phyloP scores from a whole-genome alignment of 129 eudicot genomes.

The Centaurea solstitialis region DNA sequence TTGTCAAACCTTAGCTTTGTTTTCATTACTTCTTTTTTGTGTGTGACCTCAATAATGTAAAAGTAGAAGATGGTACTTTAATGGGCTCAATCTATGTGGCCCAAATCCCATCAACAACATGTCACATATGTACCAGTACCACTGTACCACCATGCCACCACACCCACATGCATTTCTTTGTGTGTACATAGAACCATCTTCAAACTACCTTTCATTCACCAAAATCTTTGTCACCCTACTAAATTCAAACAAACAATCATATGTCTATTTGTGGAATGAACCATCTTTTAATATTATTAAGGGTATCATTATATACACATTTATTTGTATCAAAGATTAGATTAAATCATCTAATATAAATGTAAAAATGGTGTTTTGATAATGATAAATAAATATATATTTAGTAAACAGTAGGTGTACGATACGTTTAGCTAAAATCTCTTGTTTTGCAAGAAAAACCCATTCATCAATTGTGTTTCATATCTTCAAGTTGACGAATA shows the following conservation, averaged over 20 bases:
- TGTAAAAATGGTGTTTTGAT: neutral
- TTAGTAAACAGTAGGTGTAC: neutral
- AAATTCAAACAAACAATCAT: neutral
- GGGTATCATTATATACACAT: neutral
- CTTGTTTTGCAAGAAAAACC: neutral
- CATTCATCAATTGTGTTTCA: neutral
- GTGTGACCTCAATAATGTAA: neutral
- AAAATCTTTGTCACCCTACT: conserved; percentile 15
- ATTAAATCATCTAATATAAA: neutral
- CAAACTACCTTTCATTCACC: neutral
- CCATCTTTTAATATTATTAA: neutral
- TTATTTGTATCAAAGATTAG: neutral
- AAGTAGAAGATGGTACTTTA: neutral
- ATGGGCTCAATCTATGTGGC: conserved; percentile 24
- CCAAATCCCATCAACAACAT: conserved; percentile 14
- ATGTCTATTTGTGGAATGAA: neutral
- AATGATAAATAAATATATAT: neutral
- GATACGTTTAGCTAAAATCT: neutral
- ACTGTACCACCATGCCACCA: conserved; percentile 9
- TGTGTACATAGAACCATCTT: conserved; percentile 4
- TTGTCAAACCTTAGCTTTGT: conserved; percentile 3
- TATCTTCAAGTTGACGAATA: neutral
- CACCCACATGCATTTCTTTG: conserved; percentile 13
- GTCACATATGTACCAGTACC: conserved; percentile 3
- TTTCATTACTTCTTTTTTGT: neutral